Evolutionary conservation across 306 rosid genomes (phyloP), one percentile per base, ranked within the genome.

Genomic region (Quercus glauca): DNA sequence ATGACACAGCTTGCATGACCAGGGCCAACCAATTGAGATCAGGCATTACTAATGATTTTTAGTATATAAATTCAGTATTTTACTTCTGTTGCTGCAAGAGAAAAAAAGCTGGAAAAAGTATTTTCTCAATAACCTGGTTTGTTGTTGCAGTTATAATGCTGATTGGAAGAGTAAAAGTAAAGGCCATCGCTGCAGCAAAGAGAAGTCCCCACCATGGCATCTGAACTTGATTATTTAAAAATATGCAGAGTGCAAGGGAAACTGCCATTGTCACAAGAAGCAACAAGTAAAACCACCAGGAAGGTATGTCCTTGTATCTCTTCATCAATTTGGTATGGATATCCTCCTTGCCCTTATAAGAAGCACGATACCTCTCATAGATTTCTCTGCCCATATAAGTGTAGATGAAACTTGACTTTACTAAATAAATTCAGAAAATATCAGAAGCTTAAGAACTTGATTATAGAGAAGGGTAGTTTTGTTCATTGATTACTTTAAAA

Each of bases 201-300:
- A 91, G 57, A 70, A 93, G 94, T 45, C 97, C 96, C 97, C 98
- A 93, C 94, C 94, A 93, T 11, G 98, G 98, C 92, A 93, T 87
- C 76, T 93, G 98, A 85, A 93, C 84, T 76, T 93, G 91, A 25
- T 88, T 80, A 15, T 91, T 93, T 55, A 93, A 81, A 85, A 88
- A 74, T 69, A 83, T 91, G 87, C 98, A 93, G 23, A 93, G 87
- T 3, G 45, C 64, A 0, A 91, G 88, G 76, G 98, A 93, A 76
- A 91, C 90, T 17, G 68, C 63, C 17, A 93, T 19, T 1, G 97
- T 85, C 83, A 77, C 79, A 6, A 7, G 58, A 37, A 91, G 88
- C 86, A 93, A 69, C 23, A 76, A 1, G 84, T 91, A 76, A 86
- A 93, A 93, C 98, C 98, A 93, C 94, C 98, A 93, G 31, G 89